Evolutionary conservation across 2,329 filamentous ascomycete species (phyloP).

Genomic region (Paraconiothyrium sp.): DNA sequence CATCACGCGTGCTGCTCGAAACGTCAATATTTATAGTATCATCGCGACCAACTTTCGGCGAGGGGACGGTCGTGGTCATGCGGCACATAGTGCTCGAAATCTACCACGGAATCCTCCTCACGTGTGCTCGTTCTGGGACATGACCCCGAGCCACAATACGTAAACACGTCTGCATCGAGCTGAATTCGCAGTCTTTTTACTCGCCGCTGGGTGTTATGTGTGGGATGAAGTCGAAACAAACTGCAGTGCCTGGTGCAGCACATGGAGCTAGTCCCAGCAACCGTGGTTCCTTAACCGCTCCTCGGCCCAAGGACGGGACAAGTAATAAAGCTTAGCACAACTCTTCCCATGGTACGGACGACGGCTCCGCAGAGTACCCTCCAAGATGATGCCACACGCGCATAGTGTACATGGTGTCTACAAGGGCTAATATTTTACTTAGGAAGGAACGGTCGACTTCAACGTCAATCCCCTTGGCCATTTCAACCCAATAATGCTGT

Average conservation of each 20-base stretch:
- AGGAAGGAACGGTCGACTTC: neutral
- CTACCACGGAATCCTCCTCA: neutral
- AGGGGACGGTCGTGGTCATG: neutral
- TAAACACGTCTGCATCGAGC: neutral
- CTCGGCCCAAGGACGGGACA: neutral
- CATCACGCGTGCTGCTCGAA: neutral
- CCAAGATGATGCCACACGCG: neutral
- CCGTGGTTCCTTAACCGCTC: constrained; percentile 7
- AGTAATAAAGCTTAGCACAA: neutral
- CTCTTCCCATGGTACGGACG: neutral
- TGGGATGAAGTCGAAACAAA: constrained; percentile 12
- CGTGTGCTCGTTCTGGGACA: too few relatives aligned
- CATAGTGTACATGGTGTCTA: neutral
- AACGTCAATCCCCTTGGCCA: neutral
- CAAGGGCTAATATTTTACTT: neutral
- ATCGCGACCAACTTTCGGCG: neutral
- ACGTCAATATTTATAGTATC: neutral
- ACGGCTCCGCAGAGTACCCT: neutral
- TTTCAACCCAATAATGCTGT: neutral
- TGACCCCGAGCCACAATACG: neutral
- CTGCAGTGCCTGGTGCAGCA: neutral
- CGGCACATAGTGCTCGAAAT: neutral
- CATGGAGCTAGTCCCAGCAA: constrained; percentile 6
- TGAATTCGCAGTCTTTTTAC: neutral
- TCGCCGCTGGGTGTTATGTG: neutral